A percentile compares a stretch with the other conserved stretches of the same genome.
Conservation (phyloP, 176 grass and related monocot genomes). For the Dactylis glomerata region DNA sequence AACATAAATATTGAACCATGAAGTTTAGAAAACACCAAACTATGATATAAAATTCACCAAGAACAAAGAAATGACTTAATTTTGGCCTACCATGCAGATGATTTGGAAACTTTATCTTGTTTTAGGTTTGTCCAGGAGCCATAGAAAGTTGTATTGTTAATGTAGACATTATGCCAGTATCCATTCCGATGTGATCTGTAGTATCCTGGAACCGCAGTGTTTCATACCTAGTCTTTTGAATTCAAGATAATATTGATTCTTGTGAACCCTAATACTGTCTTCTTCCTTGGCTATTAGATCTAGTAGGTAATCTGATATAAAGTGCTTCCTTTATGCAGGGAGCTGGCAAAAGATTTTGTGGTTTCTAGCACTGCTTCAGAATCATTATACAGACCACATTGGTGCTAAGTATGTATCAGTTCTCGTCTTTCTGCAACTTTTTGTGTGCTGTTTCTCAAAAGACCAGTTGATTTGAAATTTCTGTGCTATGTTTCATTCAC, state of each 20-base stretch:
- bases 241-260: neutral
- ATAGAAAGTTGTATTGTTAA: conserved; percentile 1
- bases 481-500: too few relatives aligned
- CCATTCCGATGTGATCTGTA: neutral
- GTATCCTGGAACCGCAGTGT: neutral
- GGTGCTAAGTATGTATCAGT: too few relatives aligned
- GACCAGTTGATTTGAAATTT: too few relatives aligned
- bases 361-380: too few relatives aligned
- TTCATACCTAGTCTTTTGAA: neutral
- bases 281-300: neutral
- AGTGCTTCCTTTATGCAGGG: too few relatives aligned
- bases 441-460: too few relatives aligned
- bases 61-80: neutral
- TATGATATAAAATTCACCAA: neutral
- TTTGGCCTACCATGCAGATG: neutral
- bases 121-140: neutral
- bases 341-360: too few relatives aligned
- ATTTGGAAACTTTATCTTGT: neutral
- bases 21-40: neutral
- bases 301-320: neutral
- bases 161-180: neutral
- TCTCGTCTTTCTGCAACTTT: too few relatives aligned
- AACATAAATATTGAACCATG: neutral
- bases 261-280: neutral
- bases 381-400: too few relatives aligned